Evolutionary conservation across 2,329 filamentous ascomycete species (phyloP), one percentile per base, ranked within the genome.

Genomic region (Magnaporthiopsis rhizophila): DNA sequence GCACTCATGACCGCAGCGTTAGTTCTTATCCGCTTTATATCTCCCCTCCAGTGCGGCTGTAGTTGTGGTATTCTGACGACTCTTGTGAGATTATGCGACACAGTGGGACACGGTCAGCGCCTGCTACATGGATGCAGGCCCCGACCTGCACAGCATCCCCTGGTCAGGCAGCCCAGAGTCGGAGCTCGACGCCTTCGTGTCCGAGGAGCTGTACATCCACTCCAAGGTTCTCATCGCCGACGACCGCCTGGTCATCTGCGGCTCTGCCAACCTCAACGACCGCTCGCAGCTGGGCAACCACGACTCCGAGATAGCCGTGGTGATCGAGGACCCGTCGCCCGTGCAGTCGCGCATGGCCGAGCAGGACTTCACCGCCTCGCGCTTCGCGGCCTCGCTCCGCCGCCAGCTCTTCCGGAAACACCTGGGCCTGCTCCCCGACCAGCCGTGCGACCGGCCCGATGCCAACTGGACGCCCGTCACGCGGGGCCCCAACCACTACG

Each of bases 361-460:
- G 7, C 78, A 82, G 34, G 85, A 86, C 0, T 96, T 83, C 77
- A 81, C 80, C 32, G 92, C 89, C 9, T 87, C 86, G 7, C 83
- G 83, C 64, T 93, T 94, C 72, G 91, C 92, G 1, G 81, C 90
- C 6, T 90, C 88, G 1, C 86, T 97, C 12, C 89, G 92, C 24
- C 86, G 92, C 45, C 86, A 93, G 73, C 84, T 97, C 66, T 96
- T 91, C 86, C 87, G 92, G 70, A 96, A 97, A 79, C 93, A 97
- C 73, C 83, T 97, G 1, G 93, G 92, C 61, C 81, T 96, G 12
- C 80, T 96, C 18, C 87, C 89, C 0, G 81, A 90, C 11, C 91
- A 96, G 74, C 79, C 81, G 45, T 87, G 88, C 71, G 89, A 88
- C 65, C 77, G 76, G 15, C 83, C 89, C 4, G 86, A 90, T 67